Conservation (phyloP, 2,329 filamentous ascomycete genomes). For the Purpureocillium takamizusanense region DNA sequence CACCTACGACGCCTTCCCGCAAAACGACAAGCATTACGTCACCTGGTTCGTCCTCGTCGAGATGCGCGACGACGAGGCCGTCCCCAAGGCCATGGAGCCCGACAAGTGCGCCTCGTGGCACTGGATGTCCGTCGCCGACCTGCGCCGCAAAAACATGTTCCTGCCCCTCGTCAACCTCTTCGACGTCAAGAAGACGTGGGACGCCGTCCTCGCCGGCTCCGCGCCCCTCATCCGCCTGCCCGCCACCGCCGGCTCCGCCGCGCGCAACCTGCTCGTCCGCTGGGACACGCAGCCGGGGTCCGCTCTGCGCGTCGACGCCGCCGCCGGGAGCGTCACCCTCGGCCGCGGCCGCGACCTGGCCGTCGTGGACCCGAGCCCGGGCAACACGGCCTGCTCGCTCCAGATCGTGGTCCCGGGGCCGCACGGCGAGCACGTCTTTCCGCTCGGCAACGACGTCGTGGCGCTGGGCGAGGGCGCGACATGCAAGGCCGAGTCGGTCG, state of each 20-base stretch:
- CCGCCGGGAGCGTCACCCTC: not conserved
- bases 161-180: conserved; percentile 22
- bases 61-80: conserved; percentile 33
- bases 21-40: conserved; percentile 60
- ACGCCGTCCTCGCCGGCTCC: conserved; percentile 6
- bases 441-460: not conserved
- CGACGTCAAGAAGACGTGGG: conserved; percentile 8
- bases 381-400: not conserved
- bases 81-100: conserved; percentile 38
- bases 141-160: conserved; percentile 25
- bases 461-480: not conserved
- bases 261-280: not conserved
- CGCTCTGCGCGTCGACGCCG: too few relatives aligned
- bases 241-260: too few relatives aligned
- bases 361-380: not conserved
- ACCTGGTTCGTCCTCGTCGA: conserved; percentile 58
- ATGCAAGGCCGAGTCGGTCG: too few relatives aligned
- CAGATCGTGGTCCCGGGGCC: not conserved
- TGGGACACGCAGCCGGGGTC: not conserved
- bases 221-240: not conserved
- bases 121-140: conserved; percentile 36
- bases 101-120: conserved; percentile 42
- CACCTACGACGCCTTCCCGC: conserved; percentile 58
- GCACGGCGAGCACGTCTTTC: not conserved
- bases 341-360: not conserved